A percentile compares a stretch with the other conserved stretches of the same genome.
Conservation (phyloP, 345 rosid genomes). For the Corchorus olitorius region DNA sequence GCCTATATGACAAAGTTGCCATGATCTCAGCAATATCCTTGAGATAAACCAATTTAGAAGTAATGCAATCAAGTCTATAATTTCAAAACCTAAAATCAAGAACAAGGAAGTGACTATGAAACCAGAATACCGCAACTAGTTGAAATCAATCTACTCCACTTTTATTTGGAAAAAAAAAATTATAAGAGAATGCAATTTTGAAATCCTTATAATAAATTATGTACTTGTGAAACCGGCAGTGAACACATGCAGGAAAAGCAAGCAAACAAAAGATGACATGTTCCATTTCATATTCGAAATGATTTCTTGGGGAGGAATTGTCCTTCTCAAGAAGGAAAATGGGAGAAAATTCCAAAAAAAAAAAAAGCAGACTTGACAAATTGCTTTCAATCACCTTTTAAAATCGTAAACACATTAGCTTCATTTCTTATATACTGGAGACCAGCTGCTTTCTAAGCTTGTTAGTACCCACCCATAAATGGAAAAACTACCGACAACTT, state of each 20-base stretch:
- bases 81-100: background rate
- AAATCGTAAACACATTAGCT: background rate
- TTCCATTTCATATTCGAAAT: background rate
- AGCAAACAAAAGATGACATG: background rate
- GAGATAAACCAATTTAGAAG: background rate
- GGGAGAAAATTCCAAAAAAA: background rate
- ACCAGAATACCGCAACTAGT: background rate
- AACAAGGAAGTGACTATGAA: background rate
- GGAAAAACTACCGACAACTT: too few species aligned
- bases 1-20: background rate
- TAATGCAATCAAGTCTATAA: background rate
- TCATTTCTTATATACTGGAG: background rate
- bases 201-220: background rate
- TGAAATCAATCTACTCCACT: background rate
- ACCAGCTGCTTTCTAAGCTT: background rate
- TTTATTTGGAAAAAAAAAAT: background rate
- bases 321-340: background rate
- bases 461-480: background rate
- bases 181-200: background rate
- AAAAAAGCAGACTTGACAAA: background rate
- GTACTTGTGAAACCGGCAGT: background rate
- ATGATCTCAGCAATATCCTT: background rate
- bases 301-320: background rate
- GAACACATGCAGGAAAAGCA: background rate
- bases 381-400: background rate